phyloP scores from a whole-genome alignment of 2,329 filamentous ascomycete species.

The Hyphodiscus sp. region DNA sequence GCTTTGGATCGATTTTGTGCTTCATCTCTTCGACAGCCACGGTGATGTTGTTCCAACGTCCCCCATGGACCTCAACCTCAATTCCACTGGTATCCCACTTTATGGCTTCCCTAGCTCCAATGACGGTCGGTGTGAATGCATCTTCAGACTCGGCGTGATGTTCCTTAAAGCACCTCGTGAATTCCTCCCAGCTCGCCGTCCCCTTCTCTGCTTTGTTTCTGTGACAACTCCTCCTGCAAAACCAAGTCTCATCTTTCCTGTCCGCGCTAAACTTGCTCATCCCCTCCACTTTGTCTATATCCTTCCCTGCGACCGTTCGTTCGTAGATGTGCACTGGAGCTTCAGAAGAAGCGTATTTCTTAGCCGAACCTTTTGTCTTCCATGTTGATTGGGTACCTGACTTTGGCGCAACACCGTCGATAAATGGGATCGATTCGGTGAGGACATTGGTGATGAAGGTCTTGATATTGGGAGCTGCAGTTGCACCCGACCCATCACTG shows the following conservation, averaged over 20 bases:
- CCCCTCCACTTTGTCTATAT: constrained; percentile 35
- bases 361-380: constrained; percentile 42
- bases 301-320: constrained; percentile 40
- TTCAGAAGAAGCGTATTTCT: constrained; percentile 41
- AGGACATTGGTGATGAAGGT: constrained; percentile 48
- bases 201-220: constrained; percentile 41
- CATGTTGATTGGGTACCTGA: constrained; percentile 34
- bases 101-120: constrained; percentile 36
- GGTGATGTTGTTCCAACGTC: constrained; percentile 41
- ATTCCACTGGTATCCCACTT: constrained; percentile 41
- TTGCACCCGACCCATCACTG: constrained; percentile 8
- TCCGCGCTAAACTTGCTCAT: constrained; percentile 23
- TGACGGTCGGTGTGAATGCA: constrained; percentile 51
- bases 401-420: constrained; percentile 46
- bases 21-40: constrained; percentile 57
- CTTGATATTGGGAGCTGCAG: constrained; percentile 30
- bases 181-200: constrained; percentile 59
- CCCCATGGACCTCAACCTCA: constrained; percentile 32
- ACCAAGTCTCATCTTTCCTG: constrained; percentile 51
- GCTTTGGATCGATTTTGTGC: constrained; percentile 51
- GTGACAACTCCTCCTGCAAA: constrained; percentile 56
- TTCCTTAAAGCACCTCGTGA: constrained; percentile 51
- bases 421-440: constrained; percentile 52
- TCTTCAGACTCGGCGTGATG: constrained; percentile 50
- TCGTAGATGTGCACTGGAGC: constrained; percentile 48